Percentiles rank a stretch among this genome's conserved stretches.
phyloP scores from a whole-genome alignment of 2,329 filamentous ascomycete genomes.

The Orbilia brochopaga region DNA sequence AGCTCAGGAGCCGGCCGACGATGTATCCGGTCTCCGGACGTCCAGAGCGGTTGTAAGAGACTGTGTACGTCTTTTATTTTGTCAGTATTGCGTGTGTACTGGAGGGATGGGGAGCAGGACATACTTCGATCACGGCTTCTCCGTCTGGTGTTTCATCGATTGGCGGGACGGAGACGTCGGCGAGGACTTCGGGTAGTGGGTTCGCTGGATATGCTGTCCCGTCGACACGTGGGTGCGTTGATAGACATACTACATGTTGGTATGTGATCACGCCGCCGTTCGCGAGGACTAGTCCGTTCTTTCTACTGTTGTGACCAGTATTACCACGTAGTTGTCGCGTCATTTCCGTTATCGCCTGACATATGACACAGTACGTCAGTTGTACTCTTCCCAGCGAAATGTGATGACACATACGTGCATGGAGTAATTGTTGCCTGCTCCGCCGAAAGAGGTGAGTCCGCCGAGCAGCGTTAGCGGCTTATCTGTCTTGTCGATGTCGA shows the following conservation, averaged over 20 bases:
- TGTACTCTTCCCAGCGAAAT: too few species aligned
- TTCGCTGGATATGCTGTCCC: slow-evolving; percentile 62
- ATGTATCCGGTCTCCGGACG: slow-evolving; percentile 62
- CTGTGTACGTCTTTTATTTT: slow-evolving; percentile 65
- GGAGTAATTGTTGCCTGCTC: slow-evolving; percentile 74
- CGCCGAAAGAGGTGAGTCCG: slow-evolving; percentile 72
- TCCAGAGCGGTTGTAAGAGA: slow-evolving; percentile 65
- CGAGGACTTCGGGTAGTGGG: slow-evolving; percentile 60
- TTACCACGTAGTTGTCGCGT: slow-evolving; percentile 63
- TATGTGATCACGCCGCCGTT: slow-evolving; percentile 72
- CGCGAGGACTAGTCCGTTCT: slow-evolving; percentile 67
- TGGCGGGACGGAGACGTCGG: slow-evolving; percentile 58
- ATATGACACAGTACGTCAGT: too few species aligned
- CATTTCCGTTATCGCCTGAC: slow-evolving; percentile 64
- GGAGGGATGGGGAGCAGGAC: slow-evolving; percentile 33
- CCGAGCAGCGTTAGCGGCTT: slow-evolving; percentile 69
- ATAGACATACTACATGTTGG: slow-evolving; percentile 68
- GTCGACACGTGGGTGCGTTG: slow-evolving; percentile 59
- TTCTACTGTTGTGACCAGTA: slow-evolving; percentile 58
- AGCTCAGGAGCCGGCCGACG: slow-evolving; percentile 62
- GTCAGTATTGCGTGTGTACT: not conserved
- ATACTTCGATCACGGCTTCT: slow-evolving; percentile 64
- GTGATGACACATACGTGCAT: slow-evolving; percentile 64
- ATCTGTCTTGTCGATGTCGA: slow-evolving; percentile 60
- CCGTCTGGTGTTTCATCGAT: slow-evolving; percentile 62